Percentiles rank a stretch among this genome's conserved stretches.
Evolutionary conservation across 768 basidiomycete genomes (phyloP).

Genomic region (Tylopilus balloui): DNA sequence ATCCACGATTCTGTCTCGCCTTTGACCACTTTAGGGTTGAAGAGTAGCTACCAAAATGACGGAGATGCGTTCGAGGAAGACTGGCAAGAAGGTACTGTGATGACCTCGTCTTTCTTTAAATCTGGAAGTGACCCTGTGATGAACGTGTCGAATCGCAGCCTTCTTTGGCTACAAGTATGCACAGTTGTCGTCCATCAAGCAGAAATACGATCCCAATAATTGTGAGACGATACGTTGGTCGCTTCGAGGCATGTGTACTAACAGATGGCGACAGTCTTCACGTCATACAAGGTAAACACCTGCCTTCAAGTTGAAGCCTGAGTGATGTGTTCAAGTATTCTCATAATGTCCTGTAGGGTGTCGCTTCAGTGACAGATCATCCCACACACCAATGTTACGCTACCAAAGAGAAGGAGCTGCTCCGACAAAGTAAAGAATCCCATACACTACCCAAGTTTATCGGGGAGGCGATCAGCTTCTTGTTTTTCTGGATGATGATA

Average conservation of each 20-base stretch:
- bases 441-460: not conserved
- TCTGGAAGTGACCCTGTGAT: not conserved
- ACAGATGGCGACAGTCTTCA: constrained; percentile 11
- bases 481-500: not conserved
- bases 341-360: not conserved
- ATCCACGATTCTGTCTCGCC: constrained; percentile 9
- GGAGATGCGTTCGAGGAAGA: constrained; percentile 12
- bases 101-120: not conserved
- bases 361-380: constrained; percentile 3
- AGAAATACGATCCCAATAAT: constrained; percentile 20
- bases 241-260: not conserved
- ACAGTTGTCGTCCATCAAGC: constrained; percentile 15
- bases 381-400: constrained; percentile 1
- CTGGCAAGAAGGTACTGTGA: constrained; percentile 14
- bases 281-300: constrained; percentile 15
- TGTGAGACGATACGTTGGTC: constrained; percentile 3
- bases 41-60: constrained; percentile 24
- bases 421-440: not conserved
- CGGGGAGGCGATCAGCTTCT: not conserved
- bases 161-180: constrained; percentile 23
- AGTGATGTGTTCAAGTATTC: not conserved
- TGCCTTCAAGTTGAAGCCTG: too few species aligned
- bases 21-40: constrained; percentile 14
- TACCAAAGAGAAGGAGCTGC: constrained; percentile 1
- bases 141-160: not conserved